phyloP scores from a whole-genome alignment of 2,329 filamentous ascomycete species.

The Aspergillus terreus region DNA sequence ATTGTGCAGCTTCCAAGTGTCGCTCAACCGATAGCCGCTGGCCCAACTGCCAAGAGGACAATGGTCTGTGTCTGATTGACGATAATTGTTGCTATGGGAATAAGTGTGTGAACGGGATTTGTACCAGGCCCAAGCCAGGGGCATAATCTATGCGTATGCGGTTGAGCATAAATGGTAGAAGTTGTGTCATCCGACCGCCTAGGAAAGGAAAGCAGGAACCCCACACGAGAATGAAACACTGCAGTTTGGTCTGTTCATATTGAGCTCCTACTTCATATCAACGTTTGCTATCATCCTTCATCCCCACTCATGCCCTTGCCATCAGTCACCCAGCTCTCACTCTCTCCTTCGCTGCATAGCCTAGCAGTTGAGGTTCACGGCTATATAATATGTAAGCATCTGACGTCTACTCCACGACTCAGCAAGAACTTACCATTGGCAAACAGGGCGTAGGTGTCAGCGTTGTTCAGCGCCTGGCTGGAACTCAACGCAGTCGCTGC shows the following conservation, averaged over 20 bases:
- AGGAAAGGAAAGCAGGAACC: too few species aligned
- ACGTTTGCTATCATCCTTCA: not conserved
- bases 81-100: slow-evolving; percentile 28
- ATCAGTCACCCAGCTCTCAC: too few species aligned
- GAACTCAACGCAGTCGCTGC: slow-evolving; percentile 45
- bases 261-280: too few species aligned
- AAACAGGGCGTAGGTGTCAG: slow-evolving; percentile 59
- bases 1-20: slow-evolving; percentile 27
- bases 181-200: not conserved
- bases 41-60: slow-evolving; percentile 25
- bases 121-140: slow-evolving; percentile 6
- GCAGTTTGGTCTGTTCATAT: too few species aligned
- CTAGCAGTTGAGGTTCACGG: slow-evolving; percentile 12
- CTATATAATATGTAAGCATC: slow-evolving; percentile 1
- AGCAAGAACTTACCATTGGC: slow-evolving; percentile 41
- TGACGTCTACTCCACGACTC: not conserved
- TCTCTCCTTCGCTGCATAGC: not conserved
- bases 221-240: not conserved
- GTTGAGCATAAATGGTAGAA: not conserved
- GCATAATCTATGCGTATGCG: not conserved
- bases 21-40: slow-evolving; percentile 25
- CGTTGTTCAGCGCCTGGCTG: slow-evolving; percentile 56
- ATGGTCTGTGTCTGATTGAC: slow-evolving; percentile 21
- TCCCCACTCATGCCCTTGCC: not conserved
- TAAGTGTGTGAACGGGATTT: slow-evolving; percentile 22